A percentile compares a stretch with the other conserved stretches of the same genome.
Conservation (phyloP, 164 flowering plant genomes). For the Platanus orientalis region DNA sequence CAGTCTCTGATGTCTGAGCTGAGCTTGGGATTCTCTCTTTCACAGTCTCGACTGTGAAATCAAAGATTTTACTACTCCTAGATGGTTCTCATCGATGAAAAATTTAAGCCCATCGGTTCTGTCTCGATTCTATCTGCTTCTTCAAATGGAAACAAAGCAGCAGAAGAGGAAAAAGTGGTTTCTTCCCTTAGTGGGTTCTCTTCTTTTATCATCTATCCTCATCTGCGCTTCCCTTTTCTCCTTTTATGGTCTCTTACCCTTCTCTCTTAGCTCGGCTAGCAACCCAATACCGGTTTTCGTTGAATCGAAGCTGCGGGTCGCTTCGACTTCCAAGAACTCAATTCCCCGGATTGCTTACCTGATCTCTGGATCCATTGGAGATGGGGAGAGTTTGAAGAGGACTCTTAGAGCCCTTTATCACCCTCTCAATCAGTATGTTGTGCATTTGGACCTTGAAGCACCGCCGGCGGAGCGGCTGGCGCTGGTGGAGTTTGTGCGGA, state of each 20-base stretch:
- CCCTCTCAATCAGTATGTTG: conserved; percentile 67
- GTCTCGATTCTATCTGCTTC: conserved; percentile 4
- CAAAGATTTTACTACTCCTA: no score
- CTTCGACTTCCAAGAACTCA: conserved; percentile 22
- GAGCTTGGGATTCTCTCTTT: no score
- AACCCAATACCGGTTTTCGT: conserved; percentile 43
- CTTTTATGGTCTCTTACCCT: conserved; percentile 18
- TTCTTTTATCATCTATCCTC: conserved; percentile 25
- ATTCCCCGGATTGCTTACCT: conserved; percentile 64
- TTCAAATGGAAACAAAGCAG: conserved; percentile 28
- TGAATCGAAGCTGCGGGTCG: conserved; percentile 41
- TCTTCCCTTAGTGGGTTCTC: conserved; percentile 28
- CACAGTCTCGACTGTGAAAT: no score
- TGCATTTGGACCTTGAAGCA: conserved; percentile 77
- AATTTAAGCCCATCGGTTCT: not conserved
- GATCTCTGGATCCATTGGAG: conserved; percentile 71
- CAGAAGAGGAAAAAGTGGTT: conserved; percentile 50
- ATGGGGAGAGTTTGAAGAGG: conserved; percentile 56
- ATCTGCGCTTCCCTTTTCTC: conserved; percentile 25
- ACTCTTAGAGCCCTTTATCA: conserved; percentile 67
- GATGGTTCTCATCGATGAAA: no score
- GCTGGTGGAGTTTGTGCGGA: conserved; percentile 39
- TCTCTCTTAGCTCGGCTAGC: conserved; percentile 4
- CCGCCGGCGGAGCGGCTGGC: conserved; percentile 55
- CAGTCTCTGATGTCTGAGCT: no score